These are phyloP conservation scores for Lolium rigidum DNA, from an alignment of 176 grass and related monocot genomes.

Conservation along the genomic window DNA sequence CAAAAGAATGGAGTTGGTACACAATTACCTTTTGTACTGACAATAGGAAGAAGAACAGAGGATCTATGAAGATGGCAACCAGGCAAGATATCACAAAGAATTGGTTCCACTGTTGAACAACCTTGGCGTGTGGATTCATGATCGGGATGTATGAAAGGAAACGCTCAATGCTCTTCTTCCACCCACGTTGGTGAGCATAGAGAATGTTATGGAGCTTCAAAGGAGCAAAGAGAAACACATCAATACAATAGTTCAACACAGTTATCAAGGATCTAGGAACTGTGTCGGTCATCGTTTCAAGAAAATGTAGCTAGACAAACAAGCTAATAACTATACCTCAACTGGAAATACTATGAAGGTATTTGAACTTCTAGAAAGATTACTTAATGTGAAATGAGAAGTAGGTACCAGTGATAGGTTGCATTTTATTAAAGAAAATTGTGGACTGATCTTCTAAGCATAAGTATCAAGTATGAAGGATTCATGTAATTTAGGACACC, in stretches of 20 bases:
- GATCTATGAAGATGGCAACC: conserved; percentile 89
- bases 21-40: conserved; percentile 66
- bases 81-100: conserved; percentile 98
- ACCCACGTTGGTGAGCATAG: conserved; percentile 62
- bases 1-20: not conserved
- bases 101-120: conserved; percentile 89
- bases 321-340: conserved; percentile 34
- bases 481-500: not conserved
- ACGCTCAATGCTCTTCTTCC: conserved; percentile 70
- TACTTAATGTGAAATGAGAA: too few species aligned
- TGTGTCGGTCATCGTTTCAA: not conserved
- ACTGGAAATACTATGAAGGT: too few species aligned
- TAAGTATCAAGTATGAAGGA: not conserved
- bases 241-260: conserved; percentile 27
- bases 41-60: conserved; percentile 88
- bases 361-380: too few species aligned
- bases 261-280: not conserved
- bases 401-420: not conserved
- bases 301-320: conserved; percentile 33
- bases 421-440: not conserved
- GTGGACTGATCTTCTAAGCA: not conserved
- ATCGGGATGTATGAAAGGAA: conserved; percentile 70
- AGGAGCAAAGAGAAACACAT: conserved; percentile 27
- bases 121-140: conserved; percentile 85
- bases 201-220: conserved; percentile 74